These are phyloP conservation scores for Trifolium subterraneum DNA, from an alignment of 306 rosid genomes.

Conservation along the genomic window DNA sequence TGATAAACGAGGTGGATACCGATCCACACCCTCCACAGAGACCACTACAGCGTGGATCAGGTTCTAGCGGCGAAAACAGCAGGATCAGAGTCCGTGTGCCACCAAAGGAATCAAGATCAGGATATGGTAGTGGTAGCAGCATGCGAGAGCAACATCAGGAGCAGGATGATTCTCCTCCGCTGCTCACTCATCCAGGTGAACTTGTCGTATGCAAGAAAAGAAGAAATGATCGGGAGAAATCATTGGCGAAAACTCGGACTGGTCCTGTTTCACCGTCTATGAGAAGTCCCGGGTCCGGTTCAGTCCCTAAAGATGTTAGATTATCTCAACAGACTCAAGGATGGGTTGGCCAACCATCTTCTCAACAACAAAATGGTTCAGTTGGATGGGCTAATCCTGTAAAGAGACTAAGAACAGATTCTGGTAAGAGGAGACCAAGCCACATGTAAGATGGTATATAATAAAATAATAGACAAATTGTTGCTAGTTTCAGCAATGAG, in stretches of 20 bases:
- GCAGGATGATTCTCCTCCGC: constrained; percentile 69
- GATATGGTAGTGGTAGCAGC: constrained; percentile 55
- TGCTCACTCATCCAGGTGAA: constrained; percentile 93
- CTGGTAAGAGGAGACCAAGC: constrained; percentile 95
- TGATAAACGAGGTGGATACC: constrained; percentile 67
- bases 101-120: constrained; percentile 74
- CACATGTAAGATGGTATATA: constrained; percentile 63
- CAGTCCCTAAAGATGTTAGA: constrained; percentile 66
- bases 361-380: constrained; percentile 68
- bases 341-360: constrained; percentile 64
- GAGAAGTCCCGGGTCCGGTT: constrained; percentile 66
- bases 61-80: constrained; percentile 60
- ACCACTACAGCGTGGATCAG: constrained; percentile 62
- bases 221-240: constrained; percentile 94
- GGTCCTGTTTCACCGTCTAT: constrained; percentile 82
- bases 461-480: constrained; percentile 39
- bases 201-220: constrained; percentile 96
- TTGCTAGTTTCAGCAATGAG: constrained; percentile 47
- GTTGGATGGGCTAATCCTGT: constrained; percentile 98
- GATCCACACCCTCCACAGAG: constrained; percentile 64
- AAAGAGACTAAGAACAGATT: constrained; percentile 88
- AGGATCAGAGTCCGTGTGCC: constrained; percentile 61
- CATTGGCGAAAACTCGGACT: constrained; percentile 61
- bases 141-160: constrained; percentile 70
- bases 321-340: constrained; percentile 69